Conservation (phyloP, 345 rosid species). For the Isatis tinctoria region DNA sequence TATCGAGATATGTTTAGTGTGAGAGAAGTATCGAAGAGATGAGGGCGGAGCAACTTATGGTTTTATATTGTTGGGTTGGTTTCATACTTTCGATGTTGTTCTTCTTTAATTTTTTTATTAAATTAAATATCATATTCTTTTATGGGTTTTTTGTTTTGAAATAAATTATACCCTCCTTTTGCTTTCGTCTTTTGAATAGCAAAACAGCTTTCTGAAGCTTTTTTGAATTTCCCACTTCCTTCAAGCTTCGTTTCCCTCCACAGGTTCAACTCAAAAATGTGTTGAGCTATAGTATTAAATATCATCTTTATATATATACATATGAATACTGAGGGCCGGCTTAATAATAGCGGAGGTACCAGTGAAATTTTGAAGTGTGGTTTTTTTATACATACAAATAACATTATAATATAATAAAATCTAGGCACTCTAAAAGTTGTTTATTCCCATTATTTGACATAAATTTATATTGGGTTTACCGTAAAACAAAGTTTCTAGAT, state of each 20-base stretch:
- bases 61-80: conserved; percentile 36
- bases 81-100: conserved; percentile 31
- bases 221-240: conserved; percentile 42
- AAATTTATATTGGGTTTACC: not conserved
- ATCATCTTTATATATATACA: not conserved
- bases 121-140: not conserved
- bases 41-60: conserved; percentile 20
- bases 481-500: not conserved
- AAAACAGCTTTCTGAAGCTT: conserved; percentile 40
- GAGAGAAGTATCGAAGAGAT: conserved; percentile 28
- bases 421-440: not conserved
- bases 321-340: conserved; percentile 24
- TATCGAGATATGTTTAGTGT: conserved; percentile 9
- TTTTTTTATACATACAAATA: not conserved
- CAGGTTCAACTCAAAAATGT: conserved; percentile 30
- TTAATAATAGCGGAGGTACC: conserved; percentile 23
- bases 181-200: conserved; percentile 36
- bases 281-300: conserved; percentile 9
- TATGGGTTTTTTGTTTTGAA: not conserved
- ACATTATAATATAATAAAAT: not conserved
- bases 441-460: not conserved
- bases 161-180: conserved; percentile 31
- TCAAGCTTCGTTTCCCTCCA: conserved; percentile 40
- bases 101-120: not conserved
- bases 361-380: not conserved